Evolutionary conservation across 306 rosid species (phyloP), one percentile per base, ranked within the genome.

Genomic region (Mimosa bimucronata): DNA sequence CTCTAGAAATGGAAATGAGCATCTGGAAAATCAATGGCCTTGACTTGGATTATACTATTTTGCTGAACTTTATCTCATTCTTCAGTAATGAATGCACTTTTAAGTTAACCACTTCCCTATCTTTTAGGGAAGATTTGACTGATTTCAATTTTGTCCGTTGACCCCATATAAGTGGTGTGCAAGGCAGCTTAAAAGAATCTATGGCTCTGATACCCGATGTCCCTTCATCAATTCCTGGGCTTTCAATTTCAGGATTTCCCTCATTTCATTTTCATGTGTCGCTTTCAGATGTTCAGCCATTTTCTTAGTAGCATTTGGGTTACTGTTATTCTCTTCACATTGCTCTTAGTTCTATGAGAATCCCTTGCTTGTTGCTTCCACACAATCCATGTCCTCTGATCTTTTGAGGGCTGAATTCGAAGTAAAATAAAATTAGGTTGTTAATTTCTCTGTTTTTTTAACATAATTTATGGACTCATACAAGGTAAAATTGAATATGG

Each of bases 11-110:
- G 7, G 44, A 65, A 14, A 29, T 31, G 42, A 15, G 38, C 11
- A 65, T 65, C 70, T 65, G 13, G 70, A 31, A 65, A 65, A 65
- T 7, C 70, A 1, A 30, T 65, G 70, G 44, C 41, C 70, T 65
- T 65, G 58, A 9, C 57, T 18, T 6, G 57, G 9, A 50, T 50
- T 50, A 50, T 50, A 50, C 19, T 50, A 50, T 50, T 18, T 50
- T 50, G 21, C 57, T 4, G 23, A 50, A 50, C 57, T 50, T 50
- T 3, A 18, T 48, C 53, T 1, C n/a, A 48, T 50, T 18, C 23
- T 50, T 50, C 21, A 16, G 18, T 5, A 16, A 15, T 2, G 57
- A 50, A 50, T 50, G 57, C 19, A n/a, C 57, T 50, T 50, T 21
- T 16, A 29, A 62, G 19, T 15, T 25, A 70, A 57, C 40, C 7